Base-by-base conservation (phyloP, 2,329 filamentous ascomycete genomes). In the Aspergillus neotritici region DNA sequence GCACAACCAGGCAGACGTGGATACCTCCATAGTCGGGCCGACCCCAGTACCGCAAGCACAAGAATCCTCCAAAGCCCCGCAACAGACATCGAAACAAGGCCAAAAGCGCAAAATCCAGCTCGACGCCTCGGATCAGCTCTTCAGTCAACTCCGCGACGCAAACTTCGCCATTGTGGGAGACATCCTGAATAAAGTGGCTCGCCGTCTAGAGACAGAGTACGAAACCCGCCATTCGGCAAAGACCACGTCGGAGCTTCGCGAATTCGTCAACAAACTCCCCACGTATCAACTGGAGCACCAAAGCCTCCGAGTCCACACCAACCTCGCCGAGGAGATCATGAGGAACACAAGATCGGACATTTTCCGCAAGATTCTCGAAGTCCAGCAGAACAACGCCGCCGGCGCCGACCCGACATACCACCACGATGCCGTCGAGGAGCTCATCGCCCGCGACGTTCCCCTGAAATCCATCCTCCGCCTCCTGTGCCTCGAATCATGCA, bases 121-220 rank as follows among this genome's bases (percentile, higher is more conserved):
- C 1, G 91, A 97, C 63, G 86, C 86, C 3, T 87, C 84, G 11
- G 94, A 98, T 63, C 86, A 87, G 51, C 75, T 98, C 9, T 98
- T 91, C 62, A 82, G 83, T 37, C 86, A 94, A 53, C 74, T 98
- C 4, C 83, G 91, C 43, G 87, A 97, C 63, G 83, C 87, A 32
- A 98, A 98, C 63, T 98, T 97, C 64, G 91, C 90, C 30, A 89
- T 95, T 42, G 89, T 98, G 31, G 93, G 93, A 11, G 83, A 82
- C 40, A 72, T 94, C 7, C 75, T 98, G 48, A 95, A 96, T 66
- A 91, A 90, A 63, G 86, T 94, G 10, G 94, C 93, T 4, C 82
- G 89, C 25, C 83, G 91, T 10, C 73, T 98, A 16, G 86, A 86
- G 58, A 87, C 73, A 54, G 90, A 96, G 60, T 94, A 94, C 62